A percentile compares a stretch with the other conserved stretches of the same genome.
Evolutionary conservation across 371 early-diverging fungal species (phyloP).

Genomic region (Syncephalastrum sp.): DNA sequence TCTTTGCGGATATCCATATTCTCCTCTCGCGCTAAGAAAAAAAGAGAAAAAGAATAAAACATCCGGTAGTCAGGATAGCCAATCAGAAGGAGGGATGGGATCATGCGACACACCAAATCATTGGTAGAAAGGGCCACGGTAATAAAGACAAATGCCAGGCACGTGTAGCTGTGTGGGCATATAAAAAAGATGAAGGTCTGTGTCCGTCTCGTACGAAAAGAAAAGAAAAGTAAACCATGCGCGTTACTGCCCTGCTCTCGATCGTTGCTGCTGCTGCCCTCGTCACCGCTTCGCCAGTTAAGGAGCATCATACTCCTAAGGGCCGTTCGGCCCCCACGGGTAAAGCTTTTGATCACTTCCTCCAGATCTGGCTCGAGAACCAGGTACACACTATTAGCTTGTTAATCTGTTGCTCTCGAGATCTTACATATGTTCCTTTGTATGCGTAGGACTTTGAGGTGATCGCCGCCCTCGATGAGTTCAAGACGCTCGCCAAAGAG

Average conservation of each 20-base stretch:
- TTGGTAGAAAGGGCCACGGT: too few relatives aligned
- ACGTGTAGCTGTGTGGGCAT: too few relatives aligned
- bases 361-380: slow-evolving; percentile 41
- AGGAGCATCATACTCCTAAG: not conserved
- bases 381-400: slow-evolving; percentile 15
- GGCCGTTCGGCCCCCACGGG: slow-evolving; percentile 14
- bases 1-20: slow-evolving; percentile 38
- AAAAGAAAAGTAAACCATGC: slow-evolving; percentile 5
- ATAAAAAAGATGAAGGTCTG: too few relatives aligned
- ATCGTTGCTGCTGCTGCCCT: slow-evolving; percentile 6
- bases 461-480: slow-evolving; percentile 17
- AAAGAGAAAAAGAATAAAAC: too few relatives aligned
- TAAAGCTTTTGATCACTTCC: slow-evolving; percentile 33
- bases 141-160: too few relatives aligned
- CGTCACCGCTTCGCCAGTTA: not conserved
- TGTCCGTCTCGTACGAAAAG: too few relatives aligned
- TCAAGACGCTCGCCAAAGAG: slow-evolving; percentile 16
- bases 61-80: too few relatives aligned
- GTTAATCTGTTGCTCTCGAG: not conserved
- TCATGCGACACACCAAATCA: too few relatives aligned
- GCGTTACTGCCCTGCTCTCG: not conserved
- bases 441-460: slow-evolving; percentile 19
- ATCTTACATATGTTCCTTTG: not conserved
- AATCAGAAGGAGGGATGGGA: too few relatives aligned
- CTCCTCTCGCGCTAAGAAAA: too few relatives aligned